A percentile compares a stretch with the other conserved stretches of the same genome.
Evolutionary conservation across 805 yeast species (phyloP).

Genomic region (Saturnispora quitensis): DNA sequence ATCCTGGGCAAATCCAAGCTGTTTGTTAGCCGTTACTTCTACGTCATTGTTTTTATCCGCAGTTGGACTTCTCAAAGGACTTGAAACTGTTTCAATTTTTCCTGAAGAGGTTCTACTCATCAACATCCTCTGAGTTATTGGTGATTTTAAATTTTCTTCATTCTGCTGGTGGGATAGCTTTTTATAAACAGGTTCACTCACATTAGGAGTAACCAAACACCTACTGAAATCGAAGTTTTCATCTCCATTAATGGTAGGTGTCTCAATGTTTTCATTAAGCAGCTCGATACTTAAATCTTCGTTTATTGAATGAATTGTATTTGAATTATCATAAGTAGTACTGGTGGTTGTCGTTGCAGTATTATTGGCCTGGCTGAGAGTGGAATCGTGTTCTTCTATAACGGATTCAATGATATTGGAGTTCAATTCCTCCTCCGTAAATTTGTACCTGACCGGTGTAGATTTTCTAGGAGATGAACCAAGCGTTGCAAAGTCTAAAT

Average conservation of each 20-base stretch:
- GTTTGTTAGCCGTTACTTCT: not conserved
- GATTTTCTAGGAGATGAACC: slow-evolving; percentile 27
- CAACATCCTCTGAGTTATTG: slow-evolving; percentile 4
- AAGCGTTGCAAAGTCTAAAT: not conserved
- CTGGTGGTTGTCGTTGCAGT: not conserved
- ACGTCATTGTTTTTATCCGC: not conserved
- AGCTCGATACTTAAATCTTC: not conserved
- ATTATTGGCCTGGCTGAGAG: not conserved
- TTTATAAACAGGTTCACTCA: slow-evolving; percentile 8
- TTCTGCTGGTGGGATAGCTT: not conserved
- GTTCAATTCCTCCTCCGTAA: slow-evolving; percentile 21
- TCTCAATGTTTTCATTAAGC: not conserved
- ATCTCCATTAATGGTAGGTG: not conserved
- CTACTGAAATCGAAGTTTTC: not conserved
- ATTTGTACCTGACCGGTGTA: slow-evolving; percentile 18
- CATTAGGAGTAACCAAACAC: not conserved
- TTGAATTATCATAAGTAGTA: not conserved
- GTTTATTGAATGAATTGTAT: not conserved
- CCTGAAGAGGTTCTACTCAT: slow-evolving; percentile 8
- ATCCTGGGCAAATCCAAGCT: not conserved
- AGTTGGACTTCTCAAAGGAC: not conserved
- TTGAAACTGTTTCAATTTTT: not conserved
- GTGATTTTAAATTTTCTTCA: slow-evolving; percentile 1
- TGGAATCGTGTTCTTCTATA: not conserved
- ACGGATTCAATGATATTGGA: slow-evolving; percentile 16